A percentile compares a stretch with the other conserved stretches of the same genome.
phyloP scores from a whole-genome alignment of 768 basidiomycete species.

The Tremella fuciformis region DNA sequence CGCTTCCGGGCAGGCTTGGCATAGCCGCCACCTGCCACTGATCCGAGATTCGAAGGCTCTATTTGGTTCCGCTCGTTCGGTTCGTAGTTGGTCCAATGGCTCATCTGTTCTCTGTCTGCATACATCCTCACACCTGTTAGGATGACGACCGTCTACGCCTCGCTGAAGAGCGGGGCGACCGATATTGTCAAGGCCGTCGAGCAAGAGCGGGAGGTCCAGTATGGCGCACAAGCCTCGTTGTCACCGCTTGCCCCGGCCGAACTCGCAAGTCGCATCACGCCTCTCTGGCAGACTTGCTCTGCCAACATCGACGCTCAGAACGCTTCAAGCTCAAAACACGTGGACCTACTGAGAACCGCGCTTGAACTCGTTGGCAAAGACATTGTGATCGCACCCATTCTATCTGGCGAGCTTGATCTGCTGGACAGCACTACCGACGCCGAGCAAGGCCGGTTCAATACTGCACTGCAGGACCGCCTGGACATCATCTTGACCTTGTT shows the following conservation, averaged over 20 bases:
- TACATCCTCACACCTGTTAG: no score
- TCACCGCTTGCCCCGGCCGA: background rate
- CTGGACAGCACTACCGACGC: background rate
- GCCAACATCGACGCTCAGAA: background rate
- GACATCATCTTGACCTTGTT: conserved; percentile 41
- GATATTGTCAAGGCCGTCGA: no score
- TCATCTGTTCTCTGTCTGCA: no score
- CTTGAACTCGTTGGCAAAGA: conserved; percentile 44
- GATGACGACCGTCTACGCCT: no score
- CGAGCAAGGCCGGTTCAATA: conserved; percentile 18
- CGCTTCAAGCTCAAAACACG: conserved; percentile 1
- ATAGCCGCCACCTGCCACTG: no score
- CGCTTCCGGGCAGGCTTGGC: no score
- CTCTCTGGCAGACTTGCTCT: background rate
- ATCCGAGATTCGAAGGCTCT: no score
- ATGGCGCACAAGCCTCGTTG: no score
- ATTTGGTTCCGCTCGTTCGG: no score
- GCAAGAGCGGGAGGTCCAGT: no score
- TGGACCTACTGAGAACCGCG: conserved; percentile 27
- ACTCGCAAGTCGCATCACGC: background rate
- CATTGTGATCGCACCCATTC: conserved; percentile 24
- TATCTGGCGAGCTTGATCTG: conserved; percentile 14
- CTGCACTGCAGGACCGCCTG: conserved; percentile 30
- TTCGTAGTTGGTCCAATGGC: no score
- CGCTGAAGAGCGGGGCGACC: no score